These are phyloP conservation scores for Kurtzmaniella quercitrusa DNA, from an alignment of 1,139 yeast species.

Conservation along the genomic window DNA sequence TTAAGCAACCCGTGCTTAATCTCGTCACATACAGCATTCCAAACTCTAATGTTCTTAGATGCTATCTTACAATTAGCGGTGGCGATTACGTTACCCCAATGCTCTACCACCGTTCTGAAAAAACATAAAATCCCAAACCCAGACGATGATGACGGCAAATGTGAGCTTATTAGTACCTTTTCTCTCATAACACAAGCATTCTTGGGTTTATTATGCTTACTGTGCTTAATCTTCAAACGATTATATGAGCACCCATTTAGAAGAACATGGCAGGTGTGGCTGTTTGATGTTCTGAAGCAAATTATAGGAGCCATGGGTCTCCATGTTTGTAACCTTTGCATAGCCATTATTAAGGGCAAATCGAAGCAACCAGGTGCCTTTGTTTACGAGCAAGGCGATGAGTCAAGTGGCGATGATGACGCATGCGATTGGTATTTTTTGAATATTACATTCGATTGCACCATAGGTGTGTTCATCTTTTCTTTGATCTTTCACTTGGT, in stretches of 20 bases:
- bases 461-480: conserved; percentile 87
- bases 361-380: conserved; percentile 8
- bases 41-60: neutral
- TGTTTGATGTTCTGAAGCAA: conserved; percentile 86
- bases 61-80: neutral
- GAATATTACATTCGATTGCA: conserved; percentile 84
- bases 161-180: conserved; percentile 71
- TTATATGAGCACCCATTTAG: conserved; percentile 72
- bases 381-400: conserved; percentile 10
- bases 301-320: conserved; percentile 81
- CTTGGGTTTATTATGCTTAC: conserved; percentile 72
- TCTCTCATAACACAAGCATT: conserved; percentile 60
- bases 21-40: no score
- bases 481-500: conserved; percentile 48
- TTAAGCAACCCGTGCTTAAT: no score
- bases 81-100: neutral
- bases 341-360: conserved; percentile 53
- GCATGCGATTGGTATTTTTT: conserved; percentile 93
- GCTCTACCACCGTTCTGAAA: neutral
- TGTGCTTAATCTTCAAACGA: conserved; percentile 72
- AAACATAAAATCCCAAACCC: conserved; percentile 2
- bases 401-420: conserved; percentile 27
- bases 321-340: conserved; percentile 72
- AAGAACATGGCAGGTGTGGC: conserved; percentile 86
- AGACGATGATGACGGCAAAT: conserved; percentile 26